Conservation (phyloP, 2,329 filamentous ascomycete genomes). For the Penicillium capsulatum region DNA sequence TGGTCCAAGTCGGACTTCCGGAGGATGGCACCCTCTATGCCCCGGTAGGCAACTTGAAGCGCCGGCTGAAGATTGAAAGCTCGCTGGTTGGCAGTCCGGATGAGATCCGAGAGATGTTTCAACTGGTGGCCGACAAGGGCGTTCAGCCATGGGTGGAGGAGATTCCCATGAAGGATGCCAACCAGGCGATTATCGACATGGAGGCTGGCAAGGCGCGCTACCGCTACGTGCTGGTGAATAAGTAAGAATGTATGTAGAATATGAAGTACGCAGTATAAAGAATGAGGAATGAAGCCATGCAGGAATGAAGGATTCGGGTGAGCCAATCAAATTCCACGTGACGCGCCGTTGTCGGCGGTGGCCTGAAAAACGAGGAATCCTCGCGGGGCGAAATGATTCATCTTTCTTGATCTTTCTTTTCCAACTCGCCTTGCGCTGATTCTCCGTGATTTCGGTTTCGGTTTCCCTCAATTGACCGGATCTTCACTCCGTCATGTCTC, state of each 20-base stretch:
- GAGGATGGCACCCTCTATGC: slow-evolving; percentile 55
- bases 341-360: slow-evolving; percentile 27
- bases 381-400: neutral
- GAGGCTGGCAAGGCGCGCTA: slow-evolving; percentile 44
- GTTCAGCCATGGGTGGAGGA: slow-evolving; percentile 43
- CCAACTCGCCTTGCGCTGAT: too few species aligned
- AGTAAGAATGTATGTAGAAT: slow-evolving; percentile 19
- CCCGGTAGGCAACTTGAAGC: slow-evolving; percentile 54
- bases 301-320: neutral
- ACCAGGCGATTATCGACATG: slow-evolving; percentile 45
- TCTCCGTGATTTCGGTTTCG: too few species aligned
- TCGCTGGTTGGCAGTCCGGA: slow-evolving; percentile 39
- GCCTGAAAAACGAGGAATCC: too few species aligned
- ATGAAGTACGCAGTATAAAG: slow-evolving; percentile 6
- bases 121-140: slow-evolving; percentile 39
- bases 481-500: slow-evolving; percentile 5
- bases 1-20: slow-evolving; percentile 64
- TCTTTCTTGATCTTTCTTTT: slow-evolving; percentile 1
- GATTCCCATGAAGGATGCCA: slow-evolving; percentile 43
- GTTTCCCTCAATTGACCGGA: too few species aligned
- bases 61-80: slow-evolving; percentile 52
- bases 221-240: slow-evolving; percentile 45
- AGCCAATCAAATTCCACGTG: slow-evolving; percentile 19
- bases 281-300: slow-evolving; percentile 1
- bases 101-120: slow-evolving; percentile 45